phyloP scores from a whole-genome alignment of 2,329 filamentous ascomycete species.

The Fusarium vanettenii region DNA sequence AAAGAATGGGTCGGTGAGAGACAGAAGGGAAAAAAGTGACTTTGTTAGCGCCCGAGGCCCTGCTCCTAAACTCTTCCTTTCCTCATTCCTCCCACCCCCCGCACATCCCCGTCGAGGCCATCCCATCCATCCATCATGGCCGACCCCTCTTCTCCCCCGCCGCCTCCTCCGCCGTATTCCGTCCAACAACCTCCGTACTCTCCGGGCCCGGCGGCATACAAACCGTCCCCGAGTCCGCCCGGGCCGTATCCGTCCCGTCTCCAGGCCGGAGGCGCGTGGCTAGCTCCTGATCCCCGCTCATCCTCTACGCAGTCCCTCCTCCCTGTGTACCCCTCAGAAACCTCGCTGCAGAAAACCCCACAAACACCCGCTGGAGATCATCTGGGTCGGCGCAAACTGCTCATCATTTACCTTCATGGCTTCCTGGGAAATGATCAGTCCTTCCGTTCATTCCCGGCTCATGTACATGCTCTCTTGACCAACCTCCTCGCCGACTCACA shows the following conservation, averaged over 20 bases:
- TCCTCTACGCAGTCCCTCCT: constrained; percentile 61
- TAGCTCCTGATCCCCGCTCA: constrained; percentile 57
- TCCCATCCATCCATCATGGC: constrained; percentile 16
- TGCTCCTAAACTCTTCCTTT: not conserved
- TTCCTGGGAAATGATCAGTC: constrained; percentile 91
- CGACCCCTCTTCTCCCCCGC: constrained; percentile 10
- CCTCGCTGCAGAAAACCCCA: constrained; percentile 6
- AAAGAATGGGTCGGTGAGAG: not conserved
- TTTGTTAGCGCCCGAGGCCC: not conserved
- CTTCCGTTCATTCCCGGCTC: constrained; percentile 88
- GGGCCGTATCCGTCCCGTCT: not conserved
- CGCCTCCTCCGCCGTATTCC: constrained; percentile 30
- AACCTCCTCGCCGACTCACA: constrained; percentile 77
- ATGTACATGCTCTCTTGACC: constrained; percentile 81
- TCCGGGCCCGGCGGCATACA: constrained; percentile 10
- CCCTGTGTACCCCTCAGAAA: constrained; percentile 35
- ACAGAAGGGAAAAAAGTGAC: not conserved
- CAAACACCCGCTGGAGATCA: constrained; percentile 11
- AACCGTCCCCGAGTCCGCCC: constrained; percentile 8
- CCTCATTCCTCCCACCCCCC: not conserved
- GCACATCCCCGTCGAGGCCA: not conserved
- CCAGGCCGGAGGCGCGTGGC: constrained; percentile 22
- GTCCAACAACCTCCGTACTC: constrained; percentile 23
- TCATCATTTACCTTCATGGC: constrained; percentile 88
- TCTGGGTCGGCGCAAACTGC: constrained; percentile 64